Percentiles rank a stretch among this genome's conserved stretches.
Conservation (phyloP, 257 asterid genomes). For the Petunia axillaris region DNA sequence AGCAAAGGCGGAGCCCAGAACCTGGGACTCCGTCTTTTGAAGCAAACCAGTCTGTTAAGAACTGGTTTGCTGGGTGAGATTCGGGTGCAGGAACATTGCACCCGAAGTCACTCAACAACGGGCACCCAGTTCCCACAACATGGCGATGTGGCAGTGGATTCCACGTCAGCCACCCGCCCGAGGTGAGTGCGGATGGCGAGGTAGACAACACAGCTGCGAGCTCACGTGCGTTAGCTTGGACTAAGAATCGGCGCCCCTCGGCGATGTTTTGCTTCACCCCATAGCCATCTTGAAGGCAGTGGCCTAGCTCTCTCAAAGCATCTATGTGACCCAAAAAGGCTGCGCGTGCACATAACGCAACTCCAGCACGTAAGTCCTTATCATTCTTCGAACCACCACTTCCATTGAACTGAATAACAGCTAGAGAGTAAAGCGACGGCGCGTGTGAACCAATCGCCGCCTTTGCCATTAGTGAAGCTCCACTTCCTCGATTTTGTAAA, state of each 20-base stretch:
- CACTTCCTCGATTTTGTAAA: conserved; percentile 68
- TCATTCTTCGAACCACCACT: conserved; percentile 88
- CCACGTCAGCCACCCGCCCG: conserved; percentile 67
- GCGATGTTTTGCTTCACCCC: conserved; percentile 80
- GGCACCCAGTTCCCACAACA: conserved; percentile 52
- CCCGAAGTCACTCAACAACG: conserved; percentile 87
- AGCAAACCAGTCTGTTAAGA: conserved; percentile 74
- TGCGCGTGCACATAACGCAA: conserved; percentile 86
- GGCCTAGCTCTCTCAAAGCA: conserved; percentile 97
- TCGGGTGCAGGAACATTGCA: conserved; percentile 86
- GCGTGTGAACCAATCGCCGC: conserved; percentile 90
- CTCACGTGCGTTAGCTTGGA: conserved; percentile 95
- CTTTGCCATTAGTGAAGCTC: conserved; percentile 89
- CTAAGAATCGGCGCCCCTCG: conserved; percentile 76
- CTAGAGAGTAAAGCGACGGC: conserved; percentile 81
- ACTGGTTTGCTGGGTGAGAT: conserved; percentile 72
- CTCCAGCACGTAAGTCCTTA: conserved; percentile 83
- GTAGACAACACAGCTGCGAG: conserved; percentile 57
- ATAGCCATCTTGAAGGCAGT: conserved; percentile 91
- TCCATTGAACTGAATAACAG: conserved; percentile 87
- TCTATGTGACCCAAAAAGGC: conserved; percentile 84
- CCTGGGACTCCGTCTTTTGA: conserved; percentile 41
- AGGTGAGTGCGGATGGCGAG: conserved; percentile 48
- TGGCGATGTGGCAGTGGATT: conserved; percentile 48
- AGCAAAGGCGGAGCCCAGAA: conserved; percentile 70